phyloP scores from a whole-genome alignment of 2,329 filamentous ascomycete genomes.

The Bertia moriformis region DNA sequence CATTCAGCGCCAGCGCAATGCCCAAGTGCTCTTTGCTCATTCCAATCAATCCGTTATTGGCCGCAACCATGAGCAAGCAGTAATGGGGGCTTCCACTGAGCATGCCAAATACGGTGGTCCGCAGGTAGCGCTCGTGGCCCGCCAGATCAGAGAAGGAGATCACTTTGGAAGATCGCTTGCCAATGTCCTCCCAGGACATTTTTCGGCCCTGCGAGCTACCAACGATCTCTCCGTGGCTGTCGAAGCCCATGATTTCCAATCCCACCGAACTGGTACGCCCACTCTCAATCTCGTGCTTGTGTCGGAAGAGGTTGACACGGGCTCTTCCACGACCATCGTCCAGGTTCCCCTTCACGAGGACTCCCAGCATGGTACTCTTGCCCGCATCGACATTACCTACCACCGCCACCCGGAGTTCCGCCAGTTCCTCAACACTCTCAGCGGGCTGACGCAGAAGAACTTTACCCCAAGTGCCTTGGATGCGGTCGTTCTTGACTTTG shows the following conservation, averaged over 20 bases:
- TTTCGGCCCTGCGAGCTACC: slow-evolving; percentile 69
- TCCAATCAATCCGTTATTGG: slow-evolving; percentile 89
- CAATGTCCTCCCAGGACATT: slow-evolving; percentile 95
- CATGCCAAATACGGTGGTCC: slow-evolving; percentile 91
- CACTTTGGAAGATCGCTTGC: slow-evolving; percentile 84
- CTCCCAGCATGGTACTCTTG: slow-evolving; percentile 90
- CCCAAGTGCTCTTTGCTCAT: slow-evolving; percentile 98
- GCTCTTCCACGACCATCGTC: slow-evolving; percentile 91
- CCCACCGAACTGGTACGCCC: slow-evolving; percentile 91
- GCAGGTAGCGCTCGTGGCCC: slow-evolving; percentile 85
- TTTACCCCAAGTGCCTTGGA: slow-evolving; percentile 70
- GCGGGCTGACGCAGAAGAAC: slow-evolving; percentile 67
- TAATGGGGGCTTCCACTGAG: slow-evolving; percentile 93
- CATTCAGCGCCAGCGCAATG: slow-evolving; percentile 84
- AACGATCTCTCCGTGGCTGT: slow-evolving; percentile 71
- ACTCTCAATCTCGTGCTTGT: slow-evolving; percentile 95
- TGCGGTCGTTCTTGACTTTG: slow-evolving; percentile 13
- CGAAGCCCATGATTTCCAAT: slow-evolving; percentile 98
- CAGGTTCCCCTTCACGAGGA: slow-evolving; percentile 85
- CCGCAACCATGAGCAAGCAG: slow-evolving; percentile 93
- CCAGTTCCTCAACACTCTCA: slow-evolving; percentile 66
- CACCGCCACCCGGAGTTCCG: slow-evolving; percentile 90
- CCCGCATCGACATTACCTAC: slow-evolving; percentile 96
- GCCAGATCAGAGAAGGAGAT: slow-evolving; percentile 93
- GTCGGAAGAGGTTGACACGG: slow-evolving; percentile 86